Evolutionary conservation across 2,329 filamentous ascomycete species (phyloP), one percentile per base, ranked within the genome.

Genomic region (Pseudocercospora fuligena): DNA sequence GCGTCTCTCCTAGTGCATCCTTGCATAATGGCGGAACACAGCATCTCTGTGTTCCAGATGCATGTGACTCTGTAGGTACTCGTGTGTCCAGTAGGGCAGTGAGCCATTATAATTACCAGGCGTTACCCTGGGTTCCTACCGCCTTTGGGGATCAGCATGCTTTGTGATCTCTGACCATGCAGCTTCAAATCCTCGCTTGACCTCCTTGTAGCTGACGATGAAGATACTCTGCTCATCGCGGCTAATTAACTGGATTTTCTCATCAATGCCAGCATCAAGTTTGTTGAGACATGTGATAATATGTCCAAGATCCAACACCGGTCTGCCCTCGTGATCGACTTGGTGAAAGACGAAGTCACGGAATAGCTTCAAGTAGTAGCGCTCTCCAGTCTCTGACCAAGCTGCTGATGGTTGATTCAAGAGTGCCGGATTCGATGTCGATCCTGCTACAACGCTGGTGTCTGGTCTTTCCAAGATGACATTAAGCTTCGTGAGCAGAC

Each of bases 261-360:
- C 95, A 27, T 96, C 93, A 1, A 88, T 88, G 0, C 94, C 95
- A 0, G 93, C 92, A 80, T 99, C 95, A 61, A 99, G 83, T 78
- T 97, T 97, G 81, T 96, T 97, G 72, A 99, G 81, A 75, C 91
- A 94, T 27, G 86, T 87, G 54, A 99, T 79, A 70, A 98, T 92
- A 80, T 98, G 94, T 2, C 91, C 94, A 65, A 97, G 83, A 76
- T 97, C 92, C 5, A 97, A 84, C 1, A 94, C 90, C 0, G 95
- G 91, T 61, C 92, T 90, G 14, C 93, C 93, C 65, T 92, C 89
- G 31, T 88, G 86, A 77, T 98, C 93, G 12, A 97, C 93, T 75
- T 97, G 94, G 78, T 99, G 95, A 81, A 98, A 99, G 47, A 97
- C 92, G 74, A 96, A 98, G 80, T 99, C 95, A 59, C 95, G 88